phyloP scores from a whole-genome alignment of 495 filamentous ascomycete species.

The Usnea hakonensis region DNA sequence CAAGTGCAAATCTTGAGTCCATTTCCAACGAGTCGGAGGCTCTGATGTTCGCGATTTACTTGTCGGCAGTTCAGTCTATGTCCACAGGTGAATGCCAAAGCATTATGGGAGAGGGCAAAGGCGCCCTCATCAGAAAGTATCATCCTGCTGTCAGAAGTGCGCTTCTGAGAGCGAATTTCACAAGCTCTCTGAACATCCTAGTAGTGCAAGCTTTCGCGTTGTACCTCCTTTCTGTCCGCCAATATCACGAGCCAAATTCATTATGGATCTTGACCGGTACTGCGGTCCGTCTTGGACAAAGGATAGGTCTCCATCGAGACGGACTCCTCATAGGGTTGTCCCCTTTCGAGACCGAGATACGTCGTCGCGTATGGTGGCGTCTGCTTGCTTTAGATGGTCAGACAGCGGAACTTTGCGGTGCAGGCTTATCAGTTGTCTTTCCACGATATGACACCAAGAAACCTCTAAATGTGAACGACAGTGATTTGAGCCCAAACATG shows the following conservation, averaged over 20 bases:
- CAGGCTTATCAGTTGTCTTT: constrained; percentile 21
- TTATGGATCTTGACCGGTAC: constrained; percentile 40
- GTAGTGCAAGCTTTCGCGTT: constrained; percentile 40
- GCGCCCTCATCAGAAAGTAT: constrained; percentile 33
- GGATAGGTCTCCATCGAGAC: constrained; percentile 41
- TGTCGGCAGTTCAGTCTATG: constrained; percentile 28
- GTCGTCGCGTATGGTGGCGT: constrained; percentile 38
- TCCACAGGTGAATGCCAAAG: background rate
- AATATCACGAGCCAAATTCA: constrained; percentile 33
- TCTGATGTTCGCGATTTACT: constrained; percentile 46
- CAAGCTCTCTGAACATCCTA: constrained; percentile 31
- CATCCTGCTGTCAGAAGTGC: constrained; percentile 36
- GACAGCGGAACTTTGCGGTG: constrained; percentile 32
- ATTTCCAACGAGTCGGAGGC: constrained; percentile 35
- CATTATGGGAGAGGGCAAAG: constrained; percentile 34
- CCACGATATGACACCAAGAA: constrained; percentile 28
- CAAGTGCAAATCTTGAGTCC: constrained; percentile 28
- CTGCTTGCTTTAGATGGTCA: constrained; percentile 31
- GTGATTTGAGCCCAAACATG: constrained; percentile 51
- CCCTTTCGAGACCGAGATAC: constrained; percentile 41
- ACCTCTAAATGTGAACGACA: constrained; percentile 52
- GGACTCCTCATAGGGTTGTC: constrained; percentile 32
- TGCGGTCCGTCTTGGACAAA: constrained; percentile 36
- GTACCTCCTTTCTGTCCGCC: constrained; percentile 33
- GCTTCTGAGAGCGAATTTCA: constrained; percentile 38